Evolutionary conservation across 345 rosid species (phyloP).

Genomic region (Firmiana major): DNA sequence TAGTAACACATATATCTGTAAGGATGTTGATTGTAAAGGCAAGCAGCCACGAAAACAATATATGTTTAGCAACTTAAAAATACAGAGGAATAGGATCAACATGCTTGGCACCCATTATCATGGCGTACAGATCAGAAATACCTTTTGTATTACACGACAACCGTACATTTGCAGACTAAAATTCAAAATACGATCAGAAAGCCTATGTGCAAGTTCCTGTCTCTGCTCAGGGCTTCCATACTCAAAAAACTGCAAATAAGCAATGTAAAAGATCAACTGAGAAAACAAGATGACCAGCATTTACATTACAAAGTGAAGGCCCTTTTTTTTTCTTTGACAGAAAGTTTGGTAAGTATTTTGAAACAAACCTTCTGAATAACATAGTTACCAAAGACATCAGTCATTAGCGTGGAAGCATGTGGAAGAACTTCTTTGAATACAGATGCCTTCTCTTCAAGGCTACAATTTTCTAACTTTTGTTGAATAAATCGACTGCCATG

Average conservation of each 20-base stretch:
- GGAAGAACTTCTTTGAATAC: constrained; percentile 70
- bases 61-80: background rate
- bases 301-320: background rate
- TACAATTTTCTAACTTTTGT: constrained; percentile 64
- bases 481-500: constrained; percentile 79
- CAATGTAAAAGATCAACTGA: constrained; percentile 9
- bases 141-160: constrained; percentile 78
- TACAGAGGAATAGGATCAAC: background rate
- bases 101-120: background rate
- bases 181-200: constrained; percentile 55
- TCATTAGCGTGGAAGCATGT: constrained; percentile 57
- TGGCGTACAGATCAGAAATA: constrained; percentile 8
- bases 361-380: constrained; percentile 64
- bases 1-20: background rate
- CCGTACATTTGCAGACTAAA: constrained; percentile 76
- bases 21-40: background rate
- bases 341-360: background rate
- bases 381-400: constrained; percentile 77
- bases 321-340: background rate
- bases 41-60: background rate
- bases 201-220: constrained; percentile 59
- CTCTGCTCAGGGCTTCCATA: constrained; percentile 54
- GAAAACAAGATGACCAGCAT: constrained; percentile 1
- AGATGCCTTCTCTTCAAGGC: constrained; percentile 50
- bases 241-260: constrained; percentile 53